These are phyloP conservation scores for Castanea crenata DNA, from an alignment of 306 rosid species.

Conservation along the genomic window DNA sequence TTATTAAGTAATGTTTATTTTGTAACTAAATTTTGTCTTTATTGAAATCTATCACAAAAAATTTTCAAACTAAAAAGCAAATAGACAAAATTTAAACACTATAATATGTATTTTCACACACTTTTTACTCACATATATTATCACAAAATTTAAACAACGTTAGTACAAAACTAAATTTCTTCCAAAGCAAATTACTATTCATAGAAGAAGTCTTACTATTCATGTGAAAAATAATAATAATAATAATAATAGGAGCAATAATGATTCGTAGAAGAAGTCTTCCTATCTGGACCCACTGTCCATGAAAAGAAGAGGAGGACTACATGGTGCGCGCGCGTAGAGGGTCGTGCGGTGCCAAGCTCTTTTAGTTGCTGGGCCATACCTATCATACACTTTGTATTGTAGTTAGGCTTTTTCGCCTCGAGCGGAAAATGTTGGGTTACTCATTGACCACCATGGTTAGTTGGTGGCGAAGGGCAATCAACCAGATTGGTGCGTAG, in stretches of 20 bases:
- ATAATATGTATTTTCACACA: fast-evolving
- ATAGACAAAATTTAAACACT: too few relatives aligned
- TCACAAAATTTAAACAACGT: fast-evolving
- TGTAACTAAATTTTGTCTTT: too few relatives aligned
- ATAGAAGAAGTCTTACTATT: too few relatives aligned
- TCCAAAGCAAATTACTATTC: too few relatives aligned
- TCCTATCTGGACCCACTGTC: constrained; percentile 22
- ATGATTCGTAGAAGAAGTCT: not conserved
- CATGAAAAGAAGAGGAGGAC: constrained; percentile 13
- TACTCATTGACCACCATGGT: not conserved
- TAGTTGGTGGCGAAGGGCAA: not conserved
- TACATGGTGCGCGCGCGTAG: not conserved
- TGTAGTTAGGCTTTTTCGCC: not conserved
- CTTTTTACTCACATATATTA: fast-evolving
- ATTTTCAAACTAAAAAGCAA: too few relatives aligned
- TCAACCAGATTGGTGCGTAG: not conserved
- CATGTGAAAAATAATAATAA: too few relatives aligned
- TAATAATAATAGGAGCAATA: too few relatives aligned
- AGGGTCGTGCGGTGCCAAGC: not conserved
- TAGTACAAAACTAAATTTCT: too few relatives aligned
- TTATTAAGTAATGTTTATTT: too few relatives aligned
- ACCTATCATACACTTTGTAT: not conserved
- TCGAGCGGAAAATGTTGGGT: not conserved
- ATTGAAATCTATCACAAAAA: too few relatives aligned
- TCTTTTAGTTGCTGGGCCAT: not conserved